Conservation (phyloP, 2,329 filamentous ascomycete species). For the Aspergillus jensenii region DNA sequence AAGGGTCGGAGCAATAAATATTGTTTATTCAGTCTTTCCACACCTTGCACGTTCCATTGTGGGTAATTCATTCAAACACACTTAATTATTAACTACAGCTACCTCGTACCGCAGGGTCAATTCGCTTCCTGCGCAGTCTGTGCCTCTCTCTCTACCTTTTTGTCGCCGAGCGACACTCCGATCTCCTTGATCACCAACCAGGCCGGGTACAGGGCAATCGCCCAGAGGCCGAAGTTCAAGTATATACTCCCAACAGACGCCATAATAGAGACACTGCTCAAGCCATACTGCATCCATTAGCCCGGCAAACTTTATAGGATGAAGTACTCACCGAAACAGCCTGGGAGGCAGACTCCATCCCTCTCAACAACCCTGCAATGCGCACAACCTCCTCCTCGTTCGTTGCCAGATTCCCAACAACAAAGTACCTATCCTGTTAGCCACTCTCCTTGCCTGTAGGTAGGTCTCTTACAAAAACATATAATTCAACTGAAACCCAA, state of each 20-base stretch:
- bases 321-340: conserved; percentile 57
- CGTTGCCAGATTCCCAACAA: conserved; percentile 65
- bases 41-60: no score
- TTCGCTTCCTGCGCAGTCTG: neutral
- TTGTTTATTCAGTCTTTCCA: no score
- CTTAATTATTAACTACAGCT: no score
- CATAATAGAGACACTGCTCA: conserved; percentile 62
- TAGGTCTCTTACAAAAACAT: conserved; percentile 58
- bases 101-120: no score
- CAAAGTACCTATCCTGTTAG: conserved; percentile 59
- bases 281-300: conserved; percentile 54
- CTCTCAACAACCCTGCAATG: conserved; percentile 66
- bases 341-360: conserved; percentile 71
- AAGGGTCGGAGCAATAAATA: no score
- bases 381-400: conserved; percentile 65
- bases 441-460: accelerated
- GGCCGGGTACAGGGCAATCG: conserved; percentile 60
- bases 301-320: neutral
- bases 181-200: conserved; percentile 66
- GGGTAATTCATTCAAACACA: no score
- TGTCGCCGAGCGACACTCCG: conserved; percentile 39
- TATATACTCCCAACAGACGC: conserved; percentile 67
- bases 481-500: conserved; percentile 72
- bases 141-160: conserved; percentile 23
- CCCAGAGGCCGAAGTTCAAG: conserved; percentile 70